phyloP scores from a whole-genome alignment of 257 asterid genomes.

The Rauvolfia tetraphylla region DNA sequence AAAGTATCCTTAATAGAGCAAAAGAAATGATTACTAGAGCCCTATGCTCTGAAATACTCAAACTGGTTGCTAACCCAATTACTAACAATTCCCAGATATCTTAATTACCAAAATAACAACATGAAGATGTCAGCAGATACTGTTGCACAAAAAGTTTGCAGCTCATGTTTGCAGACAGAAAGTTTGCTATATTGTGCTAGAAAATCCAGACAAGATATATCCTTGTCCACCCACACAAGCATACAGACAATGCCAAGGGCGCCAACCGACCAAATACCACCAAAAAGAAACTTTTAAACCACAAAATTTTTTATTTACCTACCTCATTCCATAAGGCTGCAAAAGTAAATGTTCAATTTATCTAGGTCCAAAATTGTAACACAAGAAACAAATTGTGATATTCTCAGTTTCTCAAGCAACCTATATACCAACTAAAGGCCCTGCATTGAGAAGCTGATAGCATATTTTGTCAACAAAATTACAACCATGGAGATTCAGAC shows the following conservation, averaged over 20 bases:
- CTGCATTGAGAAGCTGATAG: background rate
- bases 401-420: background rate
- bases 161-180: too few species aligned
- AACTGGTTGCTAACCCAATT: background rate
- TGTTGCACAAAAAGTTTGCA: background rate
- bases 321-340: background rate
- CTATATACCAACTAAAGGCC: background rate
- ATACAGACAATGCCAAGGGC: too few species aligned
- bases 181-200: background rate
- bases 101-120: background rate
- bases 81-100: background rate
- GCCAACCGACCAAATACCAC: background rate
- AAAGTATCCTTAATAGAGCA: background rate
- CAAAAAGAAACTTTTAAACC: background rate
- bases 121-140: background rate
- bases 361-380: background rate
- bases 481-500: background rate
- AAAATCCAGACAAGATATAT: background rate
- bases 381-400: background rate
- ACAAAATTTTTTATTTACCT: background rate
- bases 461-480: background rate
- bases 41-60: background rate
- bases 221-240: background rate
- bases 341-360: background rate
- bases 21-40: background rate